Conservation (phyloP, 768 basidiomycete genomes). For the Serpula lacrymans region DNA sequence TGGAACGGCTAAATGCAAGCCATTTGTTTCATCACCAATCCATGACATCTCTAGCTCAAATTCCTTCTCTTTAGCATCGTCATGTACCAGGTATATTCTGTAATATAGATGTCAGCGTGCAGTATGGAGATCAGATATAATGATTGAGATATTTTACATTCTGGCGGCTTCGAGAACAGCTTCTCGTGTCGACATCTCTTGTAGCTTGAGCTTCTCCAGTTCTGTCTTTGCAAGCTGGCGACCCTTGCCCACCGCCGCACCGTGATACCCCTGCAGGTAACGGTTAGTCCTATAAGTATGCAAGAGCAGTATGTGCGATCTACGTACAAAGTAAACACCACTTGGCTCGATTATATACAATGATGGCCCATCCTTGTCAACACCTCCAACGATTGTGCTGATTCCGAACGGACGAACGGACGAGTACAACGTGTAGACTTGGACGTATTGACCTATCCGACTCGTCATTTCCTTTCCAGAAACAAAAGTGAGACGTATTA, state of each 20-base stretch:
- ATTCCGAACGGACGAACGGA: slow-evolving; percentile 97
- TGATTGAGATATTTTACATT: slow-evolving; percentile 62
- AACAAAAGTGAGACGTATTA: slow-evolving; percentile 1
- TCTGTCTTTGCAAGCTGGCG: slow-evolving; percentile 97
- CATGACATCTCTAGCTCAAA: slow-evolving; percentile 98
- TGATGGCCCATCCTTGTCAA: slow-evolving; percentile 84
- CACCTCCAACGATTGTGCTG: slow-evolving; percentile 84
- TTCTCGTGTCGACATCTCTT: slow-evolving; percentile 75
- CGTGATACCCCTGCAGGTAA: slow-evolving; percentile 82
- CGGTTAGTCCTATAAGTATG: background rate
- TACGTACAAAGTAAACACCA: slow-evolving; percentile 81
- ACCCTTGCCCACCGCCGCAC: slow-evolving; percentile 98
- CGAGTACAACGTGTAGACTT: slow-evolving; percentile 96
- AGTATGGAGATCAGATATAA: background rate
- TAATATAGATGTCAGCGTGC: slow-evolving; percentile 7
- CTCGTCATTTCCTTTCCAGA: slow-evolving; percentile 70
- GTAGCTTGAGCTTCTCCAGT: slow-evolving; percentile 89
- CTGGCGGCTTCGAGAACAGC: slow-evolving; percentile 92
- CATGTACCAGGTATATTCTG: slow-evolving; percentile 96
- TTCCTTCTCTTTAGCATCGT: slow-evolving; percentile 96
- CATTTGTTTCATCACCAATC: slow-evolving; percentile 84
- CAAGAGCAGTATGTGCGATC: background rate
- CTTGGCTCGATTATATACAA: slow-evolving; percentile 94
- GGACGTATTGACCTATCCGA: slow-evolving; percentile 84
- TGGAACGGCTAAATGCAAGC: slow-evolving; percentile 80